These are phyloP conservation scores for Ophiosphaerella korrae DNA, from an alignment of 2,329 filamentous ascomycete species.

Conservation along the genomic window DNA sequence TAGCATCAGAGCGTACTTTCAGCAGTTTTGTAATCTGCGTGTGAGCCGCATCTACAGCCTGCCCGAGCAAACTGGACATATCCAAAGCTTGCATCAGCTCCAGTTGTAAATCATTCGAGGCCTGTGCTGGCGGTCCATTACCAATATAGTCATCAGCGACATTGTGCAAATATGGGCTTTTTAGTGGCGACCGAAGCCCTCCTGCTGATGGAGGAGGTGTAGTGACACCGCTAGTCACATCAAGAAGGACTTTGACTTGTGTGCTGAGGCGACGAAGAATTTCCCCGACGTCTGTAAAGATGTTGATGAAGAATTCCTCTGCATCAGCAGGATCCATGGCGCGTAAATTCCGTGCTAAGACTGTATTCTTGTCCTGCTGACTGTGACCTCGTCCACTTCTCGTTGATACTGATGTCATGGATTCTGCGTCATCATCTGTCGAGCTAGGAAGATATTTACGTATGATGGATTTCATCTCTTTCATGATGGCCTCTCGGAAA, in stretches of 20 bases:
- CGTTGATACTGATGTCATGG: slow-evolving; percentile 84
- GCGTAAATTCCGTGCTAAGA: slow-evolving; percentile 84
- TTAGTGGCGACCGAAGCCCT: slow-evolving; percentile 53
- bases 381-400: slow-evolving; percentile 67
- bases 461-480: slow-evolving; percentile 86
- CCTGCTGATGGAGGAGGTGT: slow-evolving; percentile 48
- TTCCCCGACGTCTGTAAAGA: slow-evolving; percentile 89
- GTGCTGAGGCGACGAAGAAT: slow-evolving; percentile 82
- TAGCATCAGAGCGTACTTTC: slow-evolving; percentile 77
- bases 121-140: slow-evolving; percentile 13
- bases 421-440: slow-evolving; percentile 91
- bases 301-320: slow-evolving; percentile 78
- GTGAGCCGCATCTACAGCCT: slow-evolving; percentile 80
- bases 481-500: slow-evolving; percentile 81
- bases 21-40: slow-evolving; percentile 74
- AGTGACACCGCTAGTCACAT: slow-evolving; percentile 80
- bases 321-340: slow-evolving; percentile 83
- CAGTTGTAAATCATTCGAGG: slow-evolving; percentile 60
- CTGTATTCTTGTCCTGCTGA: slow-evolving; percentile 87
- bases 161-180: slow-evolving; percentile 51
- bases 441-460: slow-evolving; percentile 86
- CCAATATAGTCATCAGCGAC: slow-evolving; percentile 51
- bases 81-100: slow-evolving; percentile 79
- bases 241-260: slow-evolving; percentile 92
- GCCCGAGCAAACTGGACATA: slow-evolving; percentile 75